Evolutionary conservation across 768 basidiomycete genomes (phyloP).

Genomic region (Suillus cothurnatus): DNA sequence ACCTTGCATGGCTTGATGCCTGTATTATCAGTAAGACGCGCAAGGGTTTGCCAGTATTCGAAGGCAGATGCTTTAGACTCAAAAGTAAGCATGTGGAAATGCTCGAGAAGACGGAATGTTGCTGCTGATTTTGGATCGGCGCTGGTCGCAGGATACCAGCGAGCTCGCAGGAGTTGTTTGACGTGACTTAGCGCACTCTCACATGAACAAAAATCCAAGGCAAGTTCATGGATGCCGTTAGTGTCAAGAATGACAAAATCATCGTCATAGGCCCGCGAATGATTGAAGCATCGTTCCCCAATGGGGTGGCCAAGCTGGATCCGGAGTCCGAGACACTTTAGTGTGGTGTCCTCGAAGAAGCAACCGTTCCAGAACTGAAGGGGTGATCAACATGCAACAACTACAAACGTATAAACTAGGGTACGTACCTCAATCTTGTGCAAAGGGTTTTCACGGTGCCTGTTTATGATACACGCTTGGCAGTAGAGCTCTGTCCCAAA

Average conservation of each 20-base stretch:
- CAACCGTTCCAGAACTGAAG: slow-evolving; percentile 17
- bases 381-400: no score
- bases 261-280: slow-evolving; percentile 7
- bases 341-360: slow-evolving; percentile 13
- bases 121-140: not conserved
- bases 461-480: no score
- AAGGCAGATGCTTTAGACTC: slow-evolving; percentile 29
- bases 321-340: slow-evolving; percentile 22
- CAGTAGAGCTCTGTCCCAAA: no score
- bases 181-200: not conserved
- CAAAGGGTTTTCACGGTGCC: no score
- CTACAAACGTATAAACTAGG: no score
- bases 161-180: slow-evolving; percentile 13
- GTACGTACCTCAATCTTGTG: no score
- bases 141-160: slow-evolving; percentile 12
- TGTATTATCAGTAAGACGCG: slow-evolving; percentile 28
- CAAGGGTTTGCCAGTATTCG: slow-evolving; percentile 29
- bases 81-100: slow-evolving; percentile 30
- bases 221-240: slow-evolving; percentile 24
- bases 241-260: slow-evolving; percentile 22
- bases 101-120: slow-evolving; percentile 18
- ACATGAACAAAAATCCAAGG: slow-evolving; percentile 19
- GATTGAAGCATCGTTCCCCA: slow-evolving; percentile 15
- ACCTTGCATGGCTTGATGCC: slow-evolving; percentile 15
- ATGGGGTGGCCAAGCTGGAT: slow-evolving; percentile 24